Conservation (phyloP, 208 protist genomes). For the Angomonas deanei region DNA sequence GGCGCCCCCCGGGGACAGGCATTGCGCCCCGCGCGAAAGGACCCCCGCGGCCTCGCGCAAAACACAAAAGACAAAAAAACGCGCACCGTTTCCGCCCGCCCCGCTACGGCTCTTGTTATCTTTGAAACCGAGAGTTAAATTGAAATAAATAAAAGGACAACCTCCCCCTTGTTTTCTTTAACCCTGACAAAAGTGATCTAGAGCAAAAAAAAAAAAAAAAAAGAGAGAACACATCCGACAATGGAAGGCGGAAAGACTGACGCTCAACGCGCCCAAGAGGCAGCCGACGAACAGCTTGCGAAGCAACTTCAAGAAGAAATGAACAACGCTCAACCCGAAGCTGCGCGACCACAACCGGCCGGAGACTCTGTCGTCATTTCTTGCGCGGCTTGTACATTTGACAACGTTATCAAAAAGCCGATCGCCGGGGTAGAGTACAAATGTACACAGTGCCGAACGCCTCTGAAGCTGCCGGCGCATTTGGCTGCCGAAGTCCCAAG, state of each 20-base stretch:
- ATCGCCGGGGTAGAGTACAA: slow-evolving; percentile 26
- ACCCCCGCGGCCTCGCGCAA: no score
- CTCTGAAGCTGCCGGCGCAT: slow-evolving; percentile 13
- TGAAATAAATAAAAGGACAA: not conserved
- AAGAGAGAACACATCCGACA: not conserved
- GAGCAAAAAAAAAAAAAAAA: slow-evolving; percentile 2
- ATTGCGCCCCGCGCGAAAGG: no score
- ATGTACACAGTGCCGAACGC: slow-evolving; percentile 49
- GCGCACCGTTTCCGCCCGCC: no score
- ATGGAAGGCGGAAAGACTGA: slow-evolving; percentile 31
- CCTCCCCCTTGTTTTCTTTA: slow-evolving; percentile 2
- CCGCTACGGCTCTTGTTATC: no score
- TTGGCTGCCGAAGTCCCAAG: not conserved
- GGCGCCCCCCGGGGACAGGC: no score
- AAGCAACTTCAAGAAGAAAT: slow-evolving; percentile 58
- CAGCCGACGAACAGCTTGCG: slow-evolving; percentile 48
- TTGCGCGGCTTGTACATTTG: slow-evolving; percentile 60
- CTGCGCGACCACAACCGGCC: not conserved
- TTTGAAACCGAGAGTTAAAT: no score
- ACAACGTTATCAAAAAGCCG: slow-evolving; percentile 40
- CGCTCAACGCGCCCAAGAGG: slow-evolving; percentile 38
- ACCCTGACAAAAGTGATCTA: not conserved
- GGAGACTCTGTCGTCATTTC: slow-evolving; percentile 2
- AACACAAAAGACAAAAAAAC: not conserved
- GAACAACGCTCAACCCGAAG: slow-evolving; percentile 12